phyloP scores from a whole-genome alignment of 768 basidiomycete species.

The Tricholoma matsutake region DNA sequence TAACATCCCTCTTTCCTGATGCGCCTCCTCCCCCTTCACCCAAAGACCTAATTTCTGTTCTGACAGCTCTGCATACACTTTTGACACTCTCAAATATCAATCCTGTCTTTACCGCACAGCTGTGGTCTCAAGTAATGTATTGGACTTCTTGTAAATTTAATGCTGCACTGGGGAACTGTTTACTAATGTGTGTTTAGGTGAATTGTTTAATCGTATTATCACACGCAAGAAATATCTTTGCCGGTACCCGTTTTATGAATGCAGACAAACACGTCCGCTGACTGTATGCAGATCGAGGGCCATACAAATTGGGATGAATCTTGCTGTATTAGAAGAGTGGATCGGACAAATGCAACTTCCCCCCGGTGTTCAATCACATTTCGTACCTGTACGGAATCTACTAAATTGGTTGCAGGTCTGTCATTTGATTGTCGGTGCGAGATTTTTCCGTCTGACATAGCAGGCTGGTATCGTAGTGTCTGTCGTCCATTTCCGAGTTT shows the following conservation, averaged over 20 bases:
- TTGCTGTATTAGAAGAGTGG: conserved; percentile 89
- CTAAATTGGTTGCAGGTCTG: conserved; percentile 81
- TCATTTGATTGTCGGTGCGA: neutral
- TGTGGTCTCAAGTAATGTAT: conserved; percentile 98
- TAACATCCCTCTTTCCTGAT: conserved; percentile 50
- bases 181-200: conserved; percentile 45
- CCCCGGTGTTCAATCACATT: conserved; percentile 72
- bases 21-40: conserved; percentile 41
- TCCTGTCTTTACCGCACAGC: conserved; percentile 80
- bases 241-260: conserved; percentile 45
- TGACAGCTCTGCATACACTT: conserved; percentile 82
- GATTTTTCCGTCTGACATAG: neutral
- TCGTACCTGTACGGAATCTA: conserved; percentile 81
- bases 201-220: conserved; percentile 80
- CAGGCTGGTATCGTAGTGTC: conserved; percentile 45
- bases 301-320: conserved; percentile 85
- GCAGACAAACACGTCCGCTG: neutral
- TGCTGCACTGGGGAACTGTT: neutral
- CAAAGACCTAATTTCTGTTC: conserved; percentile 66
- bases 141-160: conserved; percentile 79
- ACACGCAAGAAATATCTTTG: conserved; percentile 96
- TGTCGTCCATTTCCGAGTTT: conserved; percentile 87
- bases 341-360: conserved; percentile 79
- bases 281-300: conserved; percentile 63
- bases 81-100: conserved; percentile 87